Evolutionary conservation across 495 filamentous ascomycete species (phyloP).

Genomic region (Hypoxylon rickii): DNA sequence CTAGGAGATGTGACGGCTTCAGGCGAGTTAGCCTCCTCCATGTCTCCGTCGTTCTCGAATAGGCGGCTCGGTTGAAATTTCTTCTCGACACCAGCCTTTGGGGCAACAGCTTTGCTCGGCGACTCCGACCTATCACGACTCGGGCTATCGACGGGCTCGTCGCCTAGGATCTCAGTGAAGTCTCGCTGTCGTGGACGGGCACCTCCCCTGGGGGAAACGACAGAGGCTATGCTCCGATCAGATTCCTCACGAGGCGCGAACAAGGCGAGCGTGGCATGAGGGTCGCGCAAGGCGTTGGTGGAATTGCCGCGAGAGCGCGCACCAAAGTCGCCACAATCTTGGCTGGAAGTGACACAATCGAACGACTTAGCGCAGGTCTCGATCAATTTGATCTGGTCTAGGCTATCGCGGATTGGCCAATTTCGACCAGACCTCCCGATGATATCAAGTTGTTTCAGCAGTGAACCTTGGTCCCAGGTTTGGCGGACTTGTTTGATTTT

Average conservation of each 20-base stretch:
- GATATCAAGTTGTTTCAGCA: conserved; percentile 90
- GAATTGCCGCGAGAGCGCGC: conserved; percentile 51
- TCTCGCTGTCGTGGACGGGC: conserved; percentile 51
- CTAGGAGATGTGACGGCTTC: conserved; percentile 44
- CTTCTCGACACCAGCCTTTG: conserved; percentile 70
- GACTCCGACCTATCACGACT: conserved; percentile 48
- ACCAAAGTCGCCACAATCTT: conserved; percentile 29
- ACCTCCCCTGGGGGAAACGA: conserved; percentile 58
- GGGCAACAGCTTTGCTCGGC: conserved; percentile 53
- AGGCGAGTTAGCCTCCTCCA: conserved; percentile 43
- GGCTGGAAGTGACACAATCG: conserved; percentile 20
- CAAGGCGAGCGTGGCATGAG: conserved; percentile 76
- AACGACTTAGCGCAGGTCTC: conserved; percentile 52
- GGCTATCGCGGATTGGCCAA: conserved; percentile 92
- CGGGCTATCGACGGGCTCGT: conserved; percentile 49
- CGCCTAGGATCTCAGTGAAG: conserved; percentile 58
- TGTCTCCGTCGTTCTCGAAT: conserved; percentile 64
- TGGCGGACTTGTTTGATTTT: conserved; percentile 85
- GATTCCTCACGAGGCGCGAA: conserved; percentile 66
- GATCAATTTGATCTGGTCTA: conserved; percentile 81
- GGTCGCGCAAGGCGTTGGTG: conserved; percentile 61
- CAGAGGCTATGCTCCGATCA: conserved; percentile 47
- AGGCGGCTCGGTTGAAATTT: conserved; percentile 71
- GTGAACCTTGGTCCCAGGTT: conserved; percentile 92
- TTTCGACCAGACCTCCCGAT: conserved; percentile 86